A percentile compares a stretch with the other conserved stretches of the same genome.
Conservation (phyloP, 352 stramenopile species). For the Phytophthora chlamydospora region DNA sequence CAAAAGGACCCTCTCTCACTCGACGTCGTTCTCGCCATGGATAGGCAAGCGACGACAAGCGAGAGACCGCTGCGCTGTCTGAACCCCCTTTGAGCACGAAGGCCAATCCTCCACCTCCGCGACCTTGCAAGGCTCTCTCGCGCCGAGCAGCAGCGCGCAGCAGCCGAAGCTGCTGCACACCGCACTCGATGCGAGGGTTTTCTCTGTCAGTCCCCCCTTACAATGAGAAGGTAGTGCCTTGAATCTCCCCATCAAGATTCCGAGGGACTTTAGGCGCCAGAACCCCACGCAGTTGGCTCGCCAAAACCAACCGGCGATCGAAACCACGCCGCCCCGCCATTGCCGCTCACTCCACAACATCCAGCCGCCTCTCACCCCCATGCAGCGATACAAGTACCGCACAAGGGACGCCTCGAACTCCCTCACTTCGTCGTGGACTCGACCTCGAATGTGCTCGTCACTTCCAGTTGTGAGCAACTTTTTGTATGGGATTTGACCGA, state of each 20-base stretch:
- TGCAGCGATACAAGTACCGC: neutral
- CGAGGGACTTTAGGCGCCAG: conserved; percentile 51
- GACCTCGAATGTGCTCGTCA: conserved; percentile 52
- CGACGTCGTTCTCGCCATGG: neutral
- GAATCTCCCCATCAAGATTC: conserved; percentile 85
- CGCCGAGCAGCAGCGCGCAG: conserved; percentile 14
- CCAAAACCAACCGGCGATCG: conserved; percentile 70
- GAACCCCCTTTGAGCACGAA: conserved; percentile 76
- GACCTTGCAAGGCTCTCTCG: conserved; percentile 54
- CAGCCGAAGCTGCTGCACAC: conserved; percentile 4
- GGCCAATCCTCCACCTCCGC: conserved; percentile 60
- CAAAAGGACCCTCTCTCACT: conserved; percentile 21
- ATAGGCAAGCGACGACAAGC: conserved; percentile 5
- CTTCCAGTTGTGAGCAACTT: conserved; percentile 53
- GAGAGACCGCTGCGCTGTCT: conserved; percentile 44
- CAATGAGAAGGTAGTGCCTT: conserved; percentile 84
- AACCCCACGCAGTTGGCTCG: conserved; percentile 55
- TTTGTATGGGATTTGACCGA: conserved; percentile 1
- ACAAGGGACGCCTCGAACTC: conserved; percentile 17
- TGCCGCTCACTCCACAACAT: conserved; percentile 2
- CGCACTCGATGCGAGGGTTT: conserved; percentile 9
- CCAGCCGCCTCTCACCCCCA: conserved; percentile 17
- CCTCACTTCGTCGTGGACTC: conserved; percentile 26
- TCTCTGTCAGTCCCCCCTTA: conserved; percentile 74
- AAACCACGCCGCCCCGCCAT: conserved; percentile 8